Evolutionary conservation across 2,329 filamentous ascomycete species (phyloP), one percentile per base, ranked within the genome.

Genomic region (Diaporthe sp.): DNA sequence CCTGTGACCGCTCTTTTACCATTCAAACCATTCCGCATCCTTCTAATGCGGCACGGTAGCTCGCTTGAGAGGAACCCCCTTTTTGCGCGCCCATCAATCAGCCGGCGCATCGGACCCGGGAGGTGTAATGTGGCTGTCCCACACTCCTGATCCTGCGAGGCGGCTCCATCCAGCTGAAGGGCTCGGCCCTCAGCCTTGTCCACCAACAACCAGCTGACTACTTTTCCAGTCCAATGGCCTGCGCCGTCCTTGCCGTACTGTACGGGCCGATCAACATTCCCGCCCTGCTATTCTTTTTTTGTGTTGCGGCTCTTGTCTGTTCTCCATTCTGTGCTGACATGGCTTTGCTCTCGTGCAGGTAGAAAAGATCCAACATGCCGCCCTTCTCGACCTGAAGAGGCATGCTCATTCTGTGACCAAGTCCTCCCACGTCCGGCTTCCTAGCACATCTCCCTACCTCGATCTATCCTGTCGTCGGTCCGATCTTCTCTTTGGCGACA

Each of bases 1-100:
- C 47, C 63, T 68, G 73, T 74, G 73, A 74, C 73, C 73, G 73
- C 73, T 72, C 39, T 68, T 74, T 74, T 70, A n/a, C 39, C 27
- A 15, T 74, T 61, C 35, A 50, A n/a, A 32, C 39, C 55, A 32
- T 59, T 27, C 30, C 30, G 35, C 25, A 74, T 72, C 59, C 69
- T 65, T 68, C 69, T 19, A 32, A n/a, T 30, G 71, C 35, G 65
- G 58, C 68, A 51, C 47, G 58, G 68, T 51, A 50, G 25, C 32
- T 59, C 27, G 37, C 37, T 39, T 39, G 22, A 30, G 56, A 42
- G 35, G 6, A 9, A 4, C 37, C 37, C 39, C 58, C 58, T n/a
- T 22, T 39, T 61, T 27, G 25, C n/a, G 25, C 53, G 58, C 44
- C 50, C 59, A 42, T 56, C 55, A 61, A 42, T 56, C 55, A 61